Evolutionary conservation across 345 rosid genomes (phyloP), one percentile per base, ranked within the genome.

Genomic region (Bruguiera gymnorhiza): DNA sequence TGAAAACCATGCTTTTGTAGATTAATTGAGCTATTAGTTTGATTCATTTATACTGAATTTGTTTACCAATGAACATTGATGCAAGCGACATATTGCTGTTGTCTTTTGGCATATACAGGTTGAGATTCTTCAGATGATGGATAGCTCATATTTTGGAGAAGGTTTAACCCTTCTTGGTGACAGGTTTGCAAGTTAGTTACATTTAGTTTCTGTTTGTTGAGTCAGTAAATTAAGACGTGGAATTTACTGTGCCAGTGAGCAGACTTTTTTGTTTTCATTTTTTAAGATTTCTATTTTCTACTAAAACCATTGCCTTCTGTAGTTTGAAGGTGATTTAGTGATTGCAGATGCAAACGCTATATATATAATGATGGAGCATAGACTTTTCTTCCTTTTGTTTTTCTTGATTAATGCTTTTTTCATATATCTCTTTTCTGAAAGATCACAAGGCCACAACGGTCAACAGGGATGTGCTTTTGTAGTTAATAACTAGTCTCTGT

Each of bases 141-240:
- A 53, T 15, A 10, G 4, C 51, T 78, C 83, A 54, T 73, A 77
- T 68, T 92, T 95, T 79, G 99, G 99, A 65, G 98, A 92, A 79
- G 98, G 99, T 23, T 82, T 95, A 80, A 89, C 99, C 66, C 94
- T 92, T 69, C 81, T 88, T 62, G 91, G 89, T 20, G 82, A 86
- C 73, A 95, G 89, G 98, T 95, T 53, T 27, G 59, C 34, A 37
- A 32, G 21, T 66, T 20, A 19, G 29, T 52, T 23, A 15, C 60
- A 34, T 55, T 64, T 46, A 16, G 29, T 23, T 48, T 63, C 51
- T 55, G 50, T 26, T 43, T 68, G 15, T 31, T 36, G 29, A 27
- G 66, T 66, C 65, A 58, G 11, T 24, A 36, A 26, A 34, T 34
- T 34, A 8, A 34, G 37, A 34, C 2, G 37, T 34, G 10, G 37